Evolutionary conservation across 768 basidiomycete species (phyloP), one percentile per base, ranked within the genome.

Genomic region (Suillus weaverae): DNA sequence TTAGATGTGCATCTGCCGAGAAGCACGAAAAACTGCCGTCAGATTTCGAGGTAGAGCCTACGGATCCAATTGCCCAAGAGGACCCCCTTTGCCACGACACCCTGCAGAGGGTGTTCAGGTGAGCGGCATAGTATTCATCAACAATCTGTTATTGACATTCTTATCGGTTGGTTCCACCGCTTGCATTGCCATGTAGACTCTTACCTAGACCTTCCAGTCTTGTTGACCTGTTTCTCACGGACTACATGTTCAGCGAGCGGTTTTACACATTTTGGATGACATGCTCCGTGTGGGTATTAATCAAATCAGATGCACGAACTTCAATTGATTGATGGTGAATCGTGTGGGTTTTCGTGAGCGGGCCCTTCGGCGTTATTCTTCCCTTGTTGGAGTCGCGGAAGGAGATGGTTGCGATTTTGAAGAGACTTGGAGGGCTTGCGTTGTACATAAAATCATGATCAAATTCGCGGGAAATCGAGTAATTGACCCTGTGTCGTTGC

Each of bases 191-290:
- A 20, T 20, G 13, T 18, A 36, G 44, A 36, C 14, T 55, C 20
- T 53, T 26, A 64, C 26, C 5, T 33, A 36, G 41, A 32, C 41
- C 9, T 9, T 41, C 26, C 22, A 73, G 74, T 79, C 0, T 77
- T 77, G 13, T 61, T 78, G 11, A 74, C 77, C 30, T 79, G 76
- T 79, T 76, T 70, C 77, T 77, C 68, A 70, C 75, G 8, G 69
- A 71, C 64, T 79, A 79, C 62, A 67, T 79, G 8, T 78, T 78
- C 69, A 74, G 72, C 62, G 62, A 68, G 57, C 60, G 54, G 13
- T 78, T 78, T 64, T 77, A 73, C 67, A 70, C 69, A 4, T 76
- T 77, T 70, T 79, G 77, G 77, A 68, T 76, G 32, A 71, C 73
- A 13, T 76, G 76, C 54, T 73, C 76, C 13, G 74, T 77, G 74